Evolutionary conservation across 352 stramenopile species (phyloP), one percentile per base, ranked within the genome.

Genomic region (Phytophthora cryptogea): DNA sequence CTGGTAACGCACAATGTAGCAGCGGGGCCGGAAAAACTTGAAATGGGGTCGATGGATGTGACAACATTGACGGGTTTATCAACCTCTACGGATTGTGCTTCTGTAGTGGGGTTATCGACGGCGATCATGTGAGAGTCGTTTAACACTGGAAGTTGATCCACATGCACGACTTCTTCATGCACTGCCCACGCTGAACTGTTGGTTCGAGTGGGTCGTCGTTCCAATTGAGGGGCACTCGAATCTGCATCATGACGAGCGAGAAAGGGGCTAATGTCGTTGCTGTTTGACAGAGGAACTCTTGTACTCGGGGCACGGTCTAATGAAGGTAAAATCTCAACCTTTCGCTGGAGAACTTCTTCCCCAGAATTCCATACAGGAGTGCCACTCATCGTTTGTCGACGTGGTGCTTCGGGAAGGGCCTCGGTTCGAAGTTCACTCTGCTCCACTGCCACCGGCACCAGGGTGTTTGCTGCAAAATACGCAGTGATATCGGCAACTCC

Each of bases 331-430:
- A 68, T 65, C 13, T 65, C 64, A 11, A 68, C 51, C 32, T 64
- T 42, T 9, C 64, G 52, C 14, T 72, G 64, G 14, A 72, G 51
- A 36, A 68, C 27, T 39, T 72, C 64, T 40, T 72, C 64, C 20
- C 59, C 47, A 16, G 35, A 17, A 3, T 31, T 43, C 64, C 58
- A 72, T n/a, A 49, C 27, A 26, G 41, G 43, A 35, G 50, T 6
- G 36, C 52, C 53, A 17, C 14, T 58, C 11, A 58, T 68, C 2
- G 30, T 46, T 35, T 54, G 40, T 16, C 58, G 48, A 28, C 35
- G 53, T 8, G 48, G 40, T 16, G 16, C 31, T 31, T 57, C 63
- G 1, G 31, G 52, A 28, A 64, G 17, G 4, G 28, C 28, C 27
- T 68, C 64, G 1, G 50, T 59, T 37, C 30, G 27, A n/a, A 55